Evolutionary conservation across 1,284 basidiomycete species (phyloP), one percentile per base, ranked within the genome.

Genomic region (Pterula multifida): DNA sequence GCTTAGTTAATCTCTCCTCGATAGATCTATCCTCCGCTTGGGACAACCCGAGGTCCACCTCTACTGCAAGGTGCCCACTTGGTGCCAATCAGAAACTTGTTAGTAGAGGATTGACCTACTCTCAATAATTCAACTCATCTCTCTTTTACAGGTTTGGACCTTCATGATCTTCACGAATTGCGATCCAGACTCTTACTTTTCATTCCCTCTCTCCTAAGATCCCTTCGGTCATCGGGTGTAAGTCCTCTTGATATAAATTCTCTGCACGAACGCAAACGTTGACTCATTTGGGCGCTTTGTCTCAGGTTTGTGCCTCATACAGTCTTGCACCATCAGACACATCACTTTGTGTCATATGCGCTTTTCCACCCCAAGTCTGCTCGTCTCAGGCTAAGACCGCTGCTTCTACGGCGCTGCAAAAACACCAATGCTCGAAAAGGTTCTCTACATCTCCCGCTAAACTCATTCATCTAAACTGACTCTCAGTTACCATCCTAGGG

Each of bases 151-250:
- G 81, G 71, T 58, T 61, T 74, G 54, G 81, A 83, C 61, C 68
- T 87, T 49, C 68, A 86, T 63, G 75, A 87, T 68, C 68, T 86
- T 57, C 67, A 81, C 56, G 72, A 85, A 58, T 62, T 85, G 56
- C 70, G 78, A 36, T 72, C 78, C 39, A 74, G 78, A 46, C 76
- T 76, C 36, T 68, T 85, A n/a, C 56, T 75, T 25, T 79, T 84
- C 62, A 71, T 85, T 36, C 82, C 85, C 58, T 71, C 78, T 54
- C 66, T 85, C 35, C 61, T 82, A 39, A 72, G 76, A 54, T 70
- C 72, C 3, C 70, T 86, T 49, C 74, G 76, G 45, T 69, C 75
- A 4, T 72, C 72, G 52, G 82, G 81, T 56, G 82, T 86, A 60
- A 55, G 76, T 61, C 48, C 51, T 28, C 36, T 35, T 47, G 48